Evolutionary conservation across 108 stramenopile species (phyloP), one percentile per base, ranked within the genome.

Genomic region (Cyclostephanos tholiformis): DNA sequence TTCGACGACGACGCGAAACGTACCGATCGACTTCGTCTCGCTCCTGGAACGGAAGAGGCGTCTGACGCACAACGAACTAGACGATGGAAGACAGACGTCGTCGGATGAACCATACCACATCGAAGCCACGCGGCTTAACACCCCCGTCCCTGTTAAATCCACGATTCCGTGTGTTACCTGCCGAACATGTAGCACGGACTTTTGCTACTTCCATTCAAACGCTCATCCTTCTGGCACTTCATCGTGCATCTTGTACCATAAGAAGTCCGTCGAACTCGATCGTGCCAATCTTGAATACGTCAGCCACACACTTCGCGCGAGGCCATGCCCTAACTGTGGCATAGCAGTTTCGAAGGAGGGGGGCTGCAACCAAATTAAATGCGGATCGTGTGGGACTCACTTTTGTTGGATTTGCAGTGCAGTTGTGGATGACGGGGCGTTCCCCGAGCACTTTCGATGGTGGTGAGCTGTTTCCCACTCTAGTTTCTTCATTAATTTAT

Each of bases 291-390:
- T 71, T 19, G 64, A 81, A 58, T 79, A 41, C 43, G 82, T 60
- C 8, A 77, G 53, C 41, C 53, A 50, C 29, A 63, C 71, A 3
- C 79, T 87, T 43, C 80, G 82, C 7, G 80, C 78, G 12, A 80
- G 84, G 57, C 85, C 70, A 1, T 87, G 86, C 57, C 86, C 86
- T 23, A 72, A 44, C 0, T 87, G 86, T 63, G 83, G 83, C 27
- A 86, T 80, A 6, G 65, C 83, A 0, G 83, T 87, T 11, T 81
- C 82, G 23, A 87, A 87, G 41, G 80, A 83, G 35, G 86, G 86
- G 0, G 86, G 86, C 12, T 87, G 86, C 52, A 87, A 87, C 65
- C 86, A 87, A 69, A 87, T 87, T 48, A 84, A 79, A 30, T 83
- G 84, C 22, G 62, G 75, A 8, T 75, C 58, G 49, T 82, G 84